Evolutionary conservation across 2,329 filamentous ascomycete genomes (phyloP).

Genomic region (Exserohilum rostratum): DNA sequence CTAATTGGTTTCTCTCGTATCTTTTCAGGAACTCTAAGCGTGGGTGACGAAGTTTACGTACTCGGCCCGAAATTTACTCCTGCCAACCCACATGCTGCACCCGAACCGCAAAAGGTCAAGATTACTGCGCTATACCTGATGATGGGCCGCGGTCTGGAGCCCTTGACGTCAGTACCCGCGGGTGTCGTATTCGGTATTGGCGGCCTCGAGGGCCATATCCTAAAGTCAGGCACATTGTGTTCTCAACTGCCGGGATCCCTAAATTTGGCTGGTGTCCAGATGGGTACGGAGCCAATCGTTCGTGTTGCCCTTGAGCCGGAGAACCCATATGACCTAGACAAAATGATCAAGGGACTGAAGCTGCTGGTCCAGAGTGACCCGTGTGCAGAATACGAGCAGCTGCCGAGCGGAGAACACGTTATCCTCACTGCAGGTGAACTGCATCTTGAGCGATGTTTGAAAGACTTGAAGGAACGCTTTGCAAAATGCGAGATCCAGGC

Average conservation of each 20-base stretch:
- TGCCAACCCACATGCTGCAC: slow-evolving; percentile 71
- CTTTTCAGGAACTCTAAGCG: slow-evolving; percentile 86
- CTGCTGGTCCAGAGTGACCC: slow-evolving; percentile 93
- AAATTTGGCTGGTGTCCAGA: slow-evolving; percentile 85
- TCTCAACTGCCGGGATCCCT: slow-evolving; percentile 84
- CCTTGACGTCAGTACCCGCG: slow-evolving; percentile 82
- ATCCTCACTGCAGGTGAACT: slow-evolving; percentile 91
- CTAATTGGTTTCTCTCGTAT: slow-evolving; percentile 93
- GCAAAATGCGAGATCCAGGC: slow-evolving; percentile 94
- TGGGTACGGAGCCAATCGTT: slow-evolving; percentile 87
- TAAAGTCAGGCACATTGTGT: slow-evolving; percentile 94
- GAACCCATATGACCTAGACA: slow-evolving; percentile 87
- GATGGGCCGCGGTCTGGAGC: slow-evolving; percentile 89
- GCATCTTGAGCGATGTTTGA: slow-evolving; percentile 91
- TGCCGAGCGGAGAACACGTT: slow-evolving; percentile 92
- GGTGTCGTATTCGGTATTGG: slow-evolving; percentile 95
- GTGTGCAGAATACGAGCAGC: slow-evolving; percentile 93
- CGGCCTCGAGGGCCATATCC: slow-evolving; percentile 87
- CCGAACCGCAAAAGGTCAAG: slow-evolving; percentile 79
- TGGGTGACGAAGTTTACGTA: slow-evolving; percentile 91
- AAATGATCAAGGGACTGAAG: slow-evolving; percentile 88
- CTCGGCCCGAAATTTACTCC: slow-evolving; percentile 93
- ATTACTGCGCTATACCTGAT: slow-evolving; percentile 91
- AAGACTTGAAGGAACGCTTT: slow-evolving; percentile 90
- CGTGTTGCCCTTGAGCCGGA: slow-evolving; percentile 93